Percentiles rank a stretch among this genome's conserved stretches.
Conservation (phyloP, 805 yeast species). For the Tetrapisispora namnaoensis region DNA sequence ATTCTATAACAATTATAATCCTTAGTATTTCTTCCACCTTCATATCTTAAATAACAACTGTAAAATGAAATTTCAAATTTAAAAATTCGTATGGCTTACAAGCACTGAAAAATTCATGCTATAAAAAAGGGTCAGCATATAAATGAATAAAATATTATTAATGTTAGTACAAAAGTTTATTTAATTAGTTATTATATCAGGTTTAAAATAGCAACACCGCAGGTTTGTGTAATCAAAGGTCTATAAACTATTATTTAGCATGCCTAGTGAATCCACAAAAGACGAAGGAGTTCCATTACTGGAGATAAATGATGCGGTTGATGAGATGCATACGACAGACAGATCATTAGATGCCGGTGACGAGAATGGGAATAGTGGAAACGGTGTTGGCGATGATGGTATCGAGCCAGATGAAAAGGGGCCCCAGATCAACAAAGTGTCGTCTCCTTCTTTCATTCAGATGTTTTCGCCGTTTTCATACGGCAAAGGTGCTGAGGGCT, state of each 20-base stretch:
- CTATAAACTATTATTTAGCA: too few relatives aligned
- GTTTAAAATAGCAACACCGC: too few relatives aligned
- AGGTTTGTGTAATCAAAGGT: too few relatives aligned
- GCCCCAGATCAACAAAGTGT: neutral
- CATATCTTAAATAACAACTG: too few relatives aligned
- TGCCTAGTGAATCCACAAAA: neutral
- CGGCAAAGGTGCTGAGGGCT: neutral
- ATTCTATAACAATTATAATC: too few relatives aligned
- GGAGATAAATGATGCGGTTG: neutral
- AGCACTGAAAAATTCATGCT: too few relatives aligned
- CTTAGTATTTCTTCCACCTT: too few relatives aligned
- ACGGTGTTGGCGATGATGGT: neutral
- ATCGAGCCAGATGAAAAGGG: neutral
- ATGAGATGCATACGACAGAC: neutral
- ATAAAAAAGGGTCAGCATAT: neutral
- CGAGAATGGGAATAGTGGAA: neutral
- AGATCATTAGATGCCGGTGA: neutral
- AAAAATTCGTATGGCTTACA: neutral
- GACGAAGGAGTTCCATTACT: neutral
- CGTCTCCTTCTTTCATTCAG: constrained; percentile 3
- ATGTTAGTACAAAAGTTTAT: too few relatives aligned
- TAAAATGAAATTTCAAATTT: neutral
- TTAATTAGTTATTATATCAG: too few relatives aligned
- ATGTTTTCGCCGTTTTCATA: constrained; percentile 2
- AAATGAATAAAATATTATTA: too few relatives aligned